A percentile compares a stretch with the other conserved stretches of the same genome.
These are phyloP conservation scores for Flaveria bidentis DNA, from an alignment of 129 eudicot genomes.

Conservation along the genomic window DNA sequence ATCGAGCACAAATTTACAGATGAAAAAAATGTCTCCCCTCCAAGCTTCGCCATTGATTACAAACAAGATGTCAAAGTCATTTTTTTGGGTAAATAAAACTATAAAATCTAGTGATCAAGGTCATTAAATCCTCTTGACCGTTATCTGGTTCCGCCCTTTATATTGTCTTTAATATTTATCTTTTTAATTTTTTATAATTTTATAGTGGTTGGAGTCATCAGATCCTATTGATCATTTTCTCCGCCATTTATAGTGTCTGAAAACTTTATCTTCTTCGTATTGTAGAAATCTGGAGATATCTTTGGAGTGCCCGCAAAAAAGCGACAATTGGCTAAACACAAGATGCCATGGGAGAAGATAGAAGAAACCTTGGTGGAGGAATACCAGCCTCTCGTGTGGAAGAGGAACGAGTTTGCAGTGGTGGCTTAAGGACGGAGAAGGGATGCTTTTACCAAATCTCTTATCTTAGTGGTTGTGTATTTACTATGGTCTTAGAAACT, in stretches of 20 bases:
- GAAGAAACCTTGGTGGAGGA: conserved; percentile 35
- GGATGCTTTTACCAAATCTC: conserved; percentile 32
- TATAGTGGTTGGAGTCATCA: too few species aligned
- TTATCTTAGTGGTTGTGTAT: conserved; percentile 24
- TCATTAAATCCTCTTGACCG: too few species aligned
- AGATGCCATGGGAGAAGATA: conserved; percentile 55
- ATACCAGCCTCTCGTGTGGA: conserved; percentile 51
- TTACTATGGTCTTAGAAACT: conserved; percentile 14
- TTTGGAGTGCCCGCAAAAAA: conserved; percentile 57
- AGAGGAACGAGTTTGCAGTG: conserved; percentile 44
- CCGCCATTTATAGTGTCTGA: neutral
- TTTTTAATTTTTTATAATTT: too few species aligned
- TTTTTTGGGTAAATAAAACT: too few species aligned
- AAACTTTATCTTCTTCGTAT: neutral
- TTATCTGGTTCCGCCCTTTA: too few species aligned
- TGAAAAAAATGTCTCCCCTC: too few species aligned
- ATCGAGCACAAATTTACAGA: too few species aligned
- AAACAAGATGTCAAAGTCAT: too few species aligned
- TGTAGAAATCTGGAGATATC: conserved; percentile 35
- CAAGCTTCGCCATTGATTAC: too few species aligned
- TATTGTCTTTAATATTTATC: too few species aligned
- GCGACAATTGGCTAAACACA: conserved; percentile 48
- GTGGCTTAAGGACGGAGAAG: conserved; percentile 20
- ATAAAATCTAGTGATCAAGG: too few species aligned
- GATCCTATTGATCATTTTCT: too few species aligned